Evolutionary conservation across 2,329 filamentous ascomycete species (phyloP).

Genomic region (Waltergamsia citrina): DNA sequence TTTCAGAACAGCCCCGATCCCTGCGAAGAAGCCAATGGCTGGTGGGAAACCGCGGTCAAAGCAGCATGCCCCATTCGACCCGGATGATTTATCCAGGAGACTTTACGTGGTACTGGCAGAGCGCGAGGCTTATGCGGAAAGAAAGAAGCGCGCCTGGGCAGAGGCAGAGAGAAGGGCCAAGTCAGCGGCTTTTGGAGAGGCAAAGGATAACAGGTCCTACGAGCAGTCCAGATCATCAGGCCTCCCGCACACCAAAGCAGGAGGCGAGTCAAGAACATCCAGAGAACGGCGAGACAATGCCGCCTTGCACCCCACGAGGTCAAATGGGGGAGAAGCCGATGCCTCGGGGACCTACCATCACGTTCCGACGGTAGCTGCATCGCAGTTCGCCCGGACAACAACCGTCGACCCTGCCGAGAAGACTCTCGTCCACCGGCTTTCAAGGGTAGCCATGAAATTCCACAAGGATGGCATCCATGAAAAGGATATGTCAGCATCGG

Average conservation of each 20-base stretch:
- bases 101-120: conserved; percentile 40
- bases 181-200: neutral
- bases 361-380: conserved; percentile 42
- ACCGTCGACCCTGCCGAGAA: conserved; percentile 16
- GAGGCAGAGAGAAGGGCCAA: conserved; percentile 11
- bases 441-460: conserved; percentile 29
- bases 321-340: conserved; percentile 4
- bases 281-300: conserved; percentile 3
- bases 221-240: too few relatives aligned
- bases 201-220: neutral
- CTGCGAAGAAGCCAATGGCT: too few relatives aligned
- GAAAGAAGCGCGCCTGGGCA: conserved; percentile 17
- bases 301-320: conserved; percentile 1
- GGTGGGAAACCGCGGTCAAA: conserved; percentile 1
- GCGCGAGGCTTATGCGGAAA: conserved; percentile 31
- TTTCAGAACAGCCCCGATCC: too few relatives aligned
- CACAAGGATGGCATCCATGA: conserved; percentile 20
- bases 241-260: too few relatives aligned
- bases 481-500: conserved; percentile 9
- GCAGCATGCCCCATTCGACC: conserved; percentile 28
- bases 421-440: conserved; percentile 27
- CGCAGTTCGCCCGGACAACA: conserved; percentile 44
- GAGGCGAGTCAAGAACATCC: neutral
- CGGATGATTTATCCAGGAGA: conserved; percentile 44
- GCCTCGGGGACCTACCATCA: conserved; percentile 29